These are phyloP conservation scores for Russula sp. DNA, from an alignment of 768 basidiomycete genomes.

Conservation along the genomic window DNA sequence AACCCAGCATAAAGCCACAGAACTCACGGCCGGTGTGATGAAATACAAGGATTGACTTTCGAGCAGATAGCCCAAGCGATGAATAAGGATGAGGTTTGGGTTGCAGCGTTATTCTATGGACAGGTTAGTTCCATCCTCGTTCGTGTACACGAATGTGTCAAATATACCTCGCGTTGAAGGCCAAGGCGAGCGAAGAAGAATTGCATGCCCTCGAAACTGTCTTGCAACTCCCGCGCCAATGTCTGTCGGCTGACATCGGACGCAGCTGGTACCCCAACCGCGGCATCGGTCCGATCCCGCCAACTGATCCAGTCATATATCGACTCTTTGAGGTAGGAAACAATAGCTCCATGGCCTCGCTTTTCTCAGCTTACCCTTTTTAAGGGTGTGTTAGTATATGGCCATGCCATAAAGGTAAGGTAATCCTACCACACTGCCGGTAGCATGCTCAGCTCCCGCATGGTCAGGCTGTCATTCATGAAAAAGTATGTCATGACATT, in stretches of 20 bases:
- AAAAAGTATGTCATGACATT: conserved; percentile 49
- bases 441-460: not conserved
- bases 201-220: conserved; percentile 48
- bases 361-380: not conserved
- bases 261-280: conserved; percentile 75
- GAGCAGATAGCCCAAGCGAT: conserved; percentile 63
- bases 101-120: conserved; percentile 78
- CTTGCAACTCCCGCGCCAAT: conserved; percentile 45
- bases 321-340: conserved; percentile 68
- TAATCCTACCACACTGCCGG: not conserved
- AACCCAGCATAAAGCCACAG: conserved; percentile 52
- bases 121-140: conserved; percentile 46
- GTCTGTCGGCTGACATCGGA: conserved; percentile 45
- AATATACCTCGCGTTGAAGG: conserved; percentile 41
- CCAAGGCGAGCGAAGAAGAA: conserved; percentile 64
- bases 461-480: conserved; percentile 65
- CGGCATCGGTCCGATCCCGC: conserved; percentile 64
- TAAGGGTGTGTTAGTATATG: conserved; percentile 72
- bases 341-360: not conserved
- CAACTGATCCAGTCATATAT: conserved; percentile 77
- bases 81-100: conserved; percentile 75
- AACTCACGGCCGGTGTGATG: conserved; percentile 36
- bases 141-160: not conserved
- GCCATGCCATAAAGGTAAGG: conserved; percentile 70
- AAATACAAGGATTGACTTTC: conserved; percentile 58